These are phyloP conservation scores for Basipetospora sp. DNA, from an alignment of 2,329 filamentous ascomycete species.

Conservation along the genomic window DNA sequence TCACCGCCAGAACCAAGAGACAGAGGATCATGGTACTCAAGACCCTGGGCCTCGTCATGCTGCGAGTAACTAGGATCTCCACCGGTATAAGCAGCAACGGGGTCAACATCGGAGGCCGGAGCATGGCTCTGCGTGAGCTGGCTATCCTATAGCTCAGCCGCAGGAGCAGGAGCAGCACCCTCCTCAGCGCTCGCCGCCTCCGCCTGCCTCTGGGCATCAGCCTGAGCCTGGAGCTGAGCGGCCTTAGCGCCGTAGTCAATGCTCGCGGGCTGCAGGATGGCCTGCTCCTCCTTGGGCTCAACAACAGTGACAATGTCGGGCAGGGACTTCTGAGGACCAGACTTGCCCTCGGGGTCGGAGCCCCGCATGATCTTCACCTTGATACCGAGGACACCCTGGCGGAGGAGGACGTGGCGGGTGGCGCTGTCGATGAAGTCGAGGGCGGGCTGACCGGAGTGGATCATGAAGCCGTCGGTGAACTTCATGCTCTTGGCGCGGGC, in stretches of 20 bases:
- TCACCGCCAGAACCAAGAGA: too few species aligned
- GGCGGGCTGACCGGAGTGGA: slow-evolving; percentile 98
- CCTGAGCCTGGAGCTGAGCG: slow-evolving; percentile 22
- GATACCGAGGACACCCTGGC: slow-evolving; percentile 99
- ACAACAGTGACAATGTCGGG: slow-evolving; percentile 98
- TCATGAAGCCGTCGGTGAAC: slow-evolving; percentile 99
- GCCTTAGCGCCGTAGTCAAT: slow-evolving; percentile 98
- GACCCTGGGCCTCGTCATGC: too few species aligned
- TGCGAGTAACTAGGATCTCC: too few species aligned
- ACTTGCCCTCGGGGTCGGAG: slow-evolving; percentile 98
- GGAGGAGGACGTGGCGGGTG: slow-evolving; percentile 97
- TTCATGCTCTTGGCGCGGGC: slow-evolving; percentile 99
- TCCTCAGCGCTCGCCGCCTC: slow-evolving; percentile 45
- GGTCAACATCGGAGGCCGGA: neutral
- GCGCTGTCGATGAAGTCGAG: slow-evolving; percentile 99
- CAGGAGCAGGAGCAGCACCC: slow-evolving; percentile 19
- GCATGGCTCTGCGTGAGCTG: slow-evolving; percentile 8
- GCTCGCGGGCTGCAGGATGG: slow-evolving; percentile 84
- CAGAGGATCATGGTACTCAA: too few species aligned
- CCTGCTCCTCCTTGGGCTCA: slow-evolving; percentile 98
- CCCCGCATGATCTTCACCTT: slow-evolving; percentile 99
- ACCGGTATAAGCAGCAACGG: neutral
- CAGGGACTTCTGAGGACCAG: slow-evolving; percentile 89
- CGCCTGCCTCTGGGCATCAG: slow-evolving; percentile 44
- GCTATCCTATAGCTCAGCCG: slow-evolving; percentile 25